A percentile compares a stretch with the other conserved stretches of the same genome.
Evolutionary conservation across 2,329 filamentous ascomycete species (phyloP).

Genomic region (Conoideocrella luteorostrata): DNA sequence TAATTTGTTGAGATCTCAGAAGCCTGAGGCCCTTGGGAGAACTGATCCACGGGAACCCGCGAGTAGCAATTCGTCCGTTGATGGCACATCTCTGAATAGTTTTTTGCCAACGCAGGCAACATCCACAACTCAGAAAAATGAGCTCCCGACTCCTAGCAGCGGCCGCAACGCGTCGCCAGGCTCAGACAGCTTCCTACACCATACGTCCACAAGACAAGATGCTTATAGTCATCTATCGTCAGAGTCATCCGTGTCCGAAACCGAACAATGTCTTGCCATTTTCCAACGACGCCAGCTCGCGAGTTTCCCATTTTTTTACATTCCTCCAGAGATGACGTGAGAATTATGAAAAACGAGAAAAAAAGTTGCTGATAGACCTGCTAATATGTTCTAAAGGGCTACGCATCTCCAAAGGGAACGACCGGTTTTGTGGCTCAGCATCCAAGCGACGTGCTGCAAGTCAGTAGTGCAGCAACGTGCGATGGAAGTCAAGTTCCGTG

Average conservation of each 20-base stretch:
- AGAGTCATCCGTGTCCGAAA: not conserved
- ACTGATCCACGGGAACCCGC: not conserved
- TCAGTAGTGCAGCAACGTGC: conserved; percentile 14
- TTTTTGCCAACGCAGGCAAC: too few species aligned
- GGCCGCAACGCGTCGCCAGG: too few species aligned
- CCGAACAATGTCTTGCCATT: conserved; percentile 10
- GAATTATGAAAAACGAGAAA: conserved; percentile 1
- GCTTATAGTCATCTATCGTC: not conserved
- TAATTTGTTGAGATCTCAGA: conserved; percentile 20
- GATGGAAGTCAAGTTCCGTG: conserved; percentile 14
- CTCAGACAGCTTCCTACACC: too few species aligned
- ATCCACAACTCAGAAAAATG: too few species aligned
- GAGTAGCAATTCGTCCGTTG: not conserved
- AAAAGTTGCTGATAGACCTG: not conserved
- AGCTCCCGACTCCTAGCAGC: too few species aligned
- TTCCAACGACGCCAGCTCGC: conserved; percentile 20
- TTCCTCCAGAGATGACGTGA: conserved; percentile 13
- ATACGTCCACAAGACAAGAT: not conserved
- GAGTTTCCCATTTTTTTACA: conserved; percentile 21
- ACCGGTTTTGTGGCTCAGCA: conserved; percentile 30
- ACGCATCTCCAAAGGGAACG: conserved; percentile 20
- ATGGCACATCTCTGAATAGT: not conserved
- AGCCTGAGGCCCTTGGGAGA: not conserved
- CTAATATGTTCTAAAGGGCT: conserved; percentile 6
- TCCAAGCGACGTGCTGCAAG: conserved; percentile 23